Evolutionary conservation across 75 land plant species (phyloP), one percentile per base, ranked within the genome.

Genomic region (Pinus tabuliformis): DNA sequence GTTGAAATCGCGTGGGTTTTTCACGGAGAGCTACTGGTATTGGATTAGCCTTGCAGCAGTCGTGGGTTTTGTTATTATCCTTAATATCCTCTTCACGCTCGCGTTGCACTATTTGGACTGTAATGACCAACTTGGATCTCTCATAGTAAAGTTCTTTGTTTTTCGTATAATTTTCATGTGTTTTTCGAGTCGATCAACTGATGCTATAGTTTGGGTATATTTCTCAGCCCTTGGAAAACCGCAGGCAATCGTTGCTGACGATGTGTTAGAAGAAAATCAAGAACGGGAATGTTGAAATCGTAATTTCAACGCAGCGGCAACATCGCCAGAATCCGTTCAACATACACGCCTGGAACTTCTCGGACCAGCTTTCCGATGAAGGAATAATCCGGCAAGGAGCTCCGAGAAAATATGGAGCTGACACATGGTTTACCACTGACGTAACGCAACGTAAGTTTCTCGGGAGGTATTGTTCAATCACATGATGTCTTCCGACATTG

Each of bases 21-120:
- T 91, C 71, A 57, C 83, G 15, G 73, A 78, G 30, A 74, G 84
- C 28, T 56, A 75, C 30, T 91, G 91, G 94, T 89, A 83, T 70
- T 89, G 89, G 91, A 85, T 91, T 78, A 86, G 87, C 33, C 24
- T 86, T 21, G 87, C 75, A 49, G 84, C 85, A 36, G 20, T 75
- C 33, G 37, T 80, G 49, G 91, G 87, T 75, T 91, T 73, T 58
- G 52, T 70, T 17, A 36, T 87, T 62, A 77, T 91, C 6, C 89
- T 89, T 81, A 89, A 91, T 72, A 64, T 78, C 57, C 72, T 89
- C 12, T 89, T 83, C 54, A 78, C 76, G 2, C 15, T 78, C 13
- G 80, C 76, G 17, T 22, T 78, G 66, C 56, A 18, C 3, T 78
- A 78, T 73, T 62, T 78, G 28, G 49, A 78, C 33, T 76, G 76